Evolutionary conservation across 2,329 filamentous ascomycete species (phyloP).

Genomic region (Colletotrichum sidae): DNA sequence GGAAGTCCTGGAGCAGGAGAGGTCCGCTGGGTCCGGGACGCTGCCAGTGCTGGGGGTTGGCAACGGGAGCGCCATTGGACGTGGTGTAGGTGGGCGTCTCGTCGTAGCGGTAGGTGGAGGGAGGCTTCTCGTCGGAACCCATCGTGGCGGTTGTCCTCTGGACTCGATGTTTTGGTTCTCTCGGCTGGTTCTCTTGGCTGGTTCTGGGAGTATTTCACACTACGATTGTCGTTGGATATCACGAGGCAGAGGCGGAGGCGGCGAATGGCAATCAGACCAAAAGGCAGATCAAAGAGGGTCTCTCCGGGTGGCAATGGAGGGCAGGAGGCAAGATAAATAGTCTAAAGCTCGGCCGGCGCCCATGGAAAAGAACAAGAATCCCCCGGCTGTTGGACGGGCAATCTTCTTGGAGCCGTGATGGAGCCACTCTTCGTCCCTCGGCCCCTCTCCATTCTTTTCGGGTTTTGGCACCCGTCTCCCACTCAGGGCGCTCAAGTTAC

Average conservation of each 20-base stretch:
- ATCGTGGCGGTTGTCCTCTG: constrained; percentile 46
- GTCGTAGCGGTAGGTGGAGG: constrained; percentile 64
- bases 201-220: not conserved
- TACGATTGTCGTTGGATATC: constrained; percentile 11
- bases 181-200: not conserved
- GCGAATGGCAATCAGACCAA: constrained; percentile 24
- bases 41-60: constrained; percentile 60
- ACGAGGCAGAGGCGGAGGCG: not conserved
- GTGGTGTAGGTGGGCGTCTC: constrained; percentile 70
- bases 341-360: not conserved
- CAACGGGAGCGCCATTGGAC: constrained; percentile 69
- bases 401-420: constrained; percentile 16
- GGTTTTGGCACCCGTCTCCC: constrained; percentile 22
- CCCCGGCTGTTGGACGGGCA: not conserved
- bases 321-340: constrained; percentile 28
- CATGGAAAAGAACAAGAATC: constrained; percentile 16
- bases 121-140: constrained; percentile 55
- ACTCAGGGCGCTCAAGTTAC: constrained; percentile 33
- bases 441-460: constrained; percentile 25
- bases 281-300: constrained; percentile 16
- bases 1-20: constrained; percentile 73
- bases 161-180: constrained; percentile 8
- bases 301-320: constrained; percentile 11
- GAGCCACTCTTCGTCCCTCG: constrained; percentile 22
- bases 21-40: constrained; percentile 68